These are phyloP conservation scores for Dendrobium catenatum DNA, from an alignment of 106 monocot genomes.

Conservation along the genomic window DNA sequence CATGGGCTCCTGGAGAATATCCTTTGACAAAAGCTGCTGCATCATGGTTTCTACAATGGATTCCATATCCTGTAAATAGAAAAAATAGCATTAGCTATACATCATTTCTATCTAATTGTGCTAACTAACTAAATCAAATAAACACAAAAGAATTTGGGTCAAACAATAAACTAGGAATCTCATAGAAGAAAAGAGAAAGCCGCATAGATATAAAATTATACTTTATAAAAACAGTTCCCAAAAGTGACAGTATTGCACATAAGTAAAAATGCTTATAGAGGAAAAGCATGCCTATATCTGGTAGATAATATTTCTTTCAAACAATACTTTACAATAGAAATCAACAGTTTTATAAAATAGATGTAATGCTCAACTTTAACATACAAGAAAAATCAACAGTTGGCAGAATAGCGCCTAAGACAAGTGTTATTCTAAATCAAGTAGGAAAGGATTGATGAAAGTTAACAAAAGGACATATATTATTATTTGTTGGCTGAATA, in stretches of 20 bases:
- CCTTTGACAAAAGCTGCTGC: conserved; percentile 91
- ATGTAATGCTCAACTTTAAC: neutral
- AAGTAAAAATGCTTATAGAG: neutral
- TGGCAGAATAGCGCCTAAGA: no score
- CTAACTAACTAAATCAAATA: neutral
- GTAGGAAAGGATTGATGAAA: neutral
- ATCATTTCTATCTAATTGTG: neutral
- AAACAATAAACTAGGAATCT: neutral
- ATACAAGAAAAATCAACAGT: neutral
- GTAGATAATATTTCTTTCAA: neutral
- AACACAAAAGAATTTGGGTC: neutral
- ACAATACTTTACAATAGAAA: neutral
- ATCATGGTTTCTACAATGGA: conserved; percentile 94
- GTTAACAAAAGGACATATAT: neutral
- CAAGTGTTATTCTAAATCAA: neutral
- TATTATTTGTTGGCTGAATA: neutral
- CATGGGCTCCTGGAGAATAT: conserved; percentile 93
- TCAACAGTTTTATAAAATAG: neutral
- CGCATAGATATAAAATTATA: neutral
- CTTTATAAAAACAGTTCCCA: neutral
- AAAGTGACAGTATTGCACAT: neutral
- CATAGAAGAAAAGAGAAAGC: neutral
- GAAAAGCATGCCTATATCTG: neutral
- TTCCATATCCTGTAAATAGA: conserved; percentile 65
- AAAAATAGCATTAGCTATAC: neutral